A percentile compares a stretch with the other conserved stretches of the same genome.
Evolutionary conservation across 768 basidiomycete genomes (phyloP).

Genomic region (Kwoniella sp.): DNA sequence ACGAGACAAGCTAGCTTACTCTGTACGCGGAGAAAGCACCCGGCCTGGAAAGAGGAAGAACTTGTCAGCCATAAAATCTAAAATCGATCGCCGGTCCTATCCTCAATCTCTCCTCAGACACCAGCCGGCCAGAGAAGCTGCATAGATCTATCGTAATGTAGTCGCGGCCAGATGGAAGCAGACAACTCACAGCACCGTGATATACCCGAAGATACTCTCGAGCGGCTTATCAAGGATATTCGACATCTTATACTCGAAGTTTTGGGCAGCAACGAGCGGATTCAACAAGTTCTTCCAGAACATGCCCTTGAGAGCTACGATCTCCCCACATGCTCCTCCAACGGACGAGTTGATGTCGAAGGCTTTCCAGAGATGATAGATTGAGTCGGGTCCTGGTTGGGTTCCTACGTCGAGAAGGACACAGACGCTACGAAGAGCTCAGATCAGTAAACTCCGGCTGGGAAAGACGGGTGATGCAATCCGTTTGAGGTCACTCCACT

Average conservation of each 20-base stretch:
- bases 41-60: slow-evolving; percentile 57
- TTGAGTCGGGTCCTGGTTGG: slow-evolving; percentile 78
- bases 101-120: too few species aligned
- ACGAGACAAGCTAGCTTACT: slow-evolving; percentile 19
- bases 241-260: slow-evolving; percentile 85
- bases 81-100: too few species aligned
- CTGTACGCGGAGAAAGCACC: slow-evolving; percentile 91
- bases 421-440: too few species aligned
- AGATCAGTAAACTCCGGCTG: too few species aligned
- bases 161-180: not conserved
- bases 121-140: too few species aligned
- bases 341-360: slow-evolving; percentile 73
- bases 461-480: too few species aligned
- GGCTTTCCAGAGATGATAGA: slow-evolving; percentile 94
- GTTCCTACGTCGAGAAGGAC: slow-evolving; percentile 93
- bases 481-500: too few species aligned
- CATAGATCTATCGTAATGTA: too few species aligned
- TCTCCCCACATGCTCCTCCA: slow-evolving; percentile 96
- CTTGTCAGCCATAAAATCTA: not conserved
- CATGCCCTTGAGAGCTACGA: slow-evolving; percentile 87
- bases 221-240: slow-evolving; percentile 91
- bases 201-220: slow-evolving; percentile 62
- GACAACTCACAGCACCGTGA: slow-evolving; percentile 71
- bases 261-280: slow-evolving; percentile 87
- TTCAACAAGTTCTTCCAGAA: slow-evolving; percentile 80